These are phyloP conservation scores for Agrocybe chaxingu DNA, from an alignment of 768 basidiomycete species.

Conservation along the genomic window DNA sequence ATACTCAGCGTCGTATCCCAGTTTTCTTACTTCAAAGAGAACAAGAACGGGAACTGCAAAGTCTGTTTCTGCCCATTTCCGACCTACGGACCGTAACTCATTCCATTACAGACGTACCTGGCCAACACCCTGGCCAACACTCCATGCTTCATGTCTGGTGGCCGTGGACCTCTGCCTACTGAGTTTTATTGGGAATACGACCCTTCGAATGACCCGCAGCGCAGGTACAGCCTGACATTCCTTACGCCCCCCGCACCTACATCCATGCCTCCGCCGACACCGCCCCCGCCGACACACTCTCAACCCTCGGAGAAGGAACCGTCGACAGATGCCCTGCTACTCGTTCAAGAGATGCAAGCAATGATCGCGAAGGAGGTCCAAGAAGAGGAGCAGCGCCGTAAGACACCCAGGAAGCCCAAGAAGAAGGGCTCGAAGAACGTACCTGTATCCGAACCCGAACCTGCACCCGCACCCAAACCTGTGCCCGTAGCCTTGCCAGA, in stretches of 20 bases:
- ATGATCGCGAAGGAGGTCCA: too few species aligned
- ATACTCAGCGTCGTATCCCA: not conserved
- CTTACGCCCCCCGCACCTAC: too few species aligned
- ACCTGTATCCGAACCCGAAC: too few species aligned
- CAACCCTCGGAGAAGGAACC: not conserved
- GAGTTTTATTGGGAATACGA: too few species aligned
- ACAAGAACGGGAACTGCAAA: not conserved
- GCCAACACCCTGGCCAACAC: not conserved
- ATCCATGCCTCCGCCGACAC: not conserved
- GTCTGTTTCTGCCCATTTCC: not conserved
- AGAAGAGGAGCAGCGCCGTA: too few species aligned
- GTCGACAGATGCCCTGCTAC: not conserved
- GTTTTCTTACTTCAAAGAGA: not conserved
- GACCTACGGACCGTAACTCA: not conserved
- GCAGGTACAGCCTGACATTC: too few species aligned
- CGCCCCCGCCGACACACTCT: not conserved
- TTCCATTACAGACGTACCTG: not conserved
- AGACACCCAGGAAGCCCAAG: too few species aligned
- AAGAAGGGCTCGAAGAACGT: too few species aligned
- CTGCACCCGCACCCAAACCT: too few species aligned
- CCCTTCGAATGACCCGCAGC: too few species aligned
- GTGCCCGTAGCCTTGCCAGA: too few species aligned
- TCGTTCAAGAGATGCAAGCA: too few species aligned
- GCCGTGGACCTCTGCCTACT: not conserved
- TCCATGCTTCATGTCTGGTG: not conserved